Evolutionary conservation across 2,329 filamentous ascomycete species (phyloP), one percentile per base, ranked within the genome.

Genomic region (Aspergillus intermedius): DNA sequence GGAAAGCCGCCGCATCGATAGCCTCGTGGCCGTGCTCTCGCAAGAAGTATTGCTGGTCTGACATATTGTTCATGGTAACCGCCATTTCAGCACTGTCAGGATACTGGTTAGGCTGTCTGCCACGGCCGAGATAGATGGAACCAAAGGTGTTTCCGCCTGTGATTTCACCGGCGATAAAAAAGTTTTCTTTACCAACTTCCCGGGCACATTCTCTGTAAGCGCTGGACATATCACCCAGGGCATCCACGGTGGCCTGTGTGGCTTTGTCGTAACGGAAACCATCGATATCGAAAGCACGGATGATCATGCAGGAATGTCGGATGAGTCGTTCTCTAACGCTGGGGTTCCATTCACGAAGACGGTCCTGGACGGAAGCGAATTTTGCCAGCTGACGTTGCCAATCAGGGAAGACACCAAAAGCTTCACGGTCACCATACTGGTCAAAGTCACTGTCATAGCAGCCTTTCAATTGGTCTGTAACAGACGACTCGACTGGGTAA

Each of bases 211-310:
- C 67, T 32, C 82, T 73, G 58, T 83, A 77, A 7, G 74, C 73
- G 19, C 72, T 67, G 19, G 79, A 80, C 61, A 80, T 84, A 41
- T 79, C 74, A 5, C 74, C 80, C 49, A 82, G 72, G 1, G 80
- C 75, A 58, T 84, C 82, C 5, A 83, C 74, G 0, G 82, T 83
- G 10, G 80, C 76, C 57, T 84, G 81, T 13, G 80, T 77, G 2
- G 80, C 82, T 63, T 86, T 86, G 66, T 86, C 82, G 64, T 83
- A 82, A 47, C 82, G 77, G 59, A 81, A 83, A 0, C 81, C 82
- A 58, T 86, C 82, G 48, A 86, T 78, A 57, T 85, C 82, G n/a
- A 86, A 70, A 53, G 76, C 78, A 21, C 72, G 65, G 49, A 86
- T 82, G 30, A 79, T 73, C 63, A 84, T 79, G 64, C 82, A 86